Evolutionary conservation across 164 flowering plant species (phyloP).

Genomic region (Taxillus chinensis): DNA sequence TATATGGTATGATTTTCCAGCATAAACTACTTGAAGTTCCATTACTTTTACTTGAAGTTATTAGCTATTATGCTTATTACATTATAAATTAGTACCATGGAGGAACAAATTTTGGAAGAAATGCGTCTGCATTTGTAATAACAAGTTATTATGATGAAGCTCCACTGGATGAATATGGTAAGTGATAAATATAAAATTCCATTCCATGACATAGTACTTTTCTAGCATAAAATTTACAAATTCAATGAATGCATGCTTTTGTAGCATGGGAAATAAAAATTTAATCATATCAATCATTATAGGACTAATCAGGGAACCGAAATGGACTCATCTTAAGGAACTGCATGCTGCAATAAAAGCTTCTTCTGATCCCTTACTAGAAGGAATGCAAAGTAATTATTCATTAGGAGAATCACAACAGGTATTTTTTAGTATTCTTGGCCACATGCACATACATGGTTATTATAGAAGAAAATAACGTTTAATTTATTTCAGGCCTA

Average conservation of each 20-base stretch:
- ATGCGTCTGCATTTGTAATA: conserved; percentile 34
- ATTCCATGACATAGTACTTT: neutral
- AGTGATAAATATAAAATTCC: neutral
- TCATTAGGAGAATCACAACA: conserved; percentile 22
- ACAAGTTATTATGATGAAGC: conserved; percentile 69
- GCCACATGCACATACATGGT: neutral
- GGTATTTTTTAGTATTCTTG: conserved; percentile 8
- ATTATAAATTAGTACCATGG: conserved; percentile 42
- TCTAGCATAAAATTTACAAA: neutral
- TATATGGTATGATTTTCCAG: conserved; percentile 28
- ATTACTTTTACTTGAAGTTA: neutral
- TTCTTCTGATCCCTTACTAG: conserved; percentile 17
- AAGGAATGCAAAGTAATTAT: conserved; percentile 17
- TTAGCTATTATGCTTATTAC: neutral
- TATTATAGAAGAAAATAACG: neutral
- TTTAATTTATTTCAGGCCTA: conserved; percentile 16
- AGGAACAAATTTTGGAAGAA: conserved; percentile 65
- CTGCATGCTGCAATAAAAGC: conserved; percentile 28
- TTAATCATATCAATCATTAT: neutral
- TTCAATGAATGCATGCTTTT: neutral
- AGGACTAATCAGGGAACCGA: conserved; percentile 31
- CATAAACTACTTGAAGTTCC: neutral
- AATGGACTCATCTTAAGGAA: conserved; percentile 34
- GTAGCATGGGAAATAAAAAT: no score
- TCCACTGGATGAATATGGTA: conserved; percentile 68